A percentile compares a stretch with the other conserved stretches of the same genome.
These are phyloP conservation scores for Schizonepeta tenuifolia DNA, from an alignment of 257 asterid genomes.

Conservation along the genomic window DNA sequence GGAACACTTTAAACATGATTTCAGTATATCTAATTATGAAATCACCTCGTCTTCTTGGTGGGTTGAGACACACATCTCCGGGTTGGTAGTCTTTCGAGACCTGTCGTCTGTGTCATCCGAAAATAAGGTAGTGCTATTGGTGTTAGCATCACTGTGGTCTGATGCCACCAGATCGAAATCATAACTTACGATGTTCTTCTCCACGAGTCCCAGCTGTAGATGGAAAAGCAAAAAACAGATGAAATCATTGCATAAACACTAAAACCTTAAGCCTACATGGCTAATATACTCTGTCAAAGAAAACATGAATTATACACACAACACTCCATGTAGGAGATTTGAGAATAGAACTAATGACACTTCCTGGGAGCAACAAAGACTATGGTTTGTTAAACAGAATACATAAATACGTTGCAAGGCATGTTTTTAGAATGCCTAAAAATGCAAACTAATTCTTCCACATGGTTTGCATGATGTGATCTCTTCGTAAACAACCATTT, in stretches of 20 bases:
- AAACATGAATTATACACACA: conserved; percentile 15
- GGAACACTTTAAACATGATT: background rate
- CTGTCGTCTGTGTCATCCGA: conserved; percentile 93
- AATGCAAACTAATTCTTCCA: conserved; percentile 10
- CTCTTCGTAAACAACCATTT: background rate
- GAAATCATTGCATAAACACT: conserved; percentile 19
- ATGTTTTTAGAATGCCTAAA: background rate
- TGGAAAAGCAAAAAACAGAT: conserved; percentile 31
- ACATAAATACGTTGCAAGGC: background rate
- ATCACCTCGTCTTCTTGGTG: conserved; percentile 80
- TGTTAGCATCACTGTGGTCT: conserved; percentile 94
- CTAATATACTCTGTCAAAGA: conserved; percentile 18
- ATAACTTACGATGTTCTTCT: conserved; percentile 85
- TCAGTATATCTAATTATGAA: background rate
- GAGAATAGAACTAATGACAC: conserved; percentile 16
- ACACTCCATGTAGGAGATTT: conserved; percentile 26
- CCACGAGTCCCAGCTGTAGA: conserved; percentile 95
- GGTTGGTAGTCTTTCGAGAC: conserved; percentile 66
- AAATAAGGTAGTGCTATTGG: conserved; percentile 92
- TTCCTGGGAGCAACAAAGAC: conserved; percentile 15
- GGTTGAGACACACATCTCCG: conserved; percentile 55
- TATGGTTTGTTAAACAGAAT: conserved; percentile 1
- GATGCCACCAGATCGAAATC: conserved; percentile 82
- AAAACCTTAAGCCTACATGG: conserved; percentile 18
- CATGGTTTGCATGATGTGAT: conserved; percentile 4